phyloP scores from a whole-genome alignment of 1,284 basidiomycete species.

The Rhizoctonia solani region DNA sequence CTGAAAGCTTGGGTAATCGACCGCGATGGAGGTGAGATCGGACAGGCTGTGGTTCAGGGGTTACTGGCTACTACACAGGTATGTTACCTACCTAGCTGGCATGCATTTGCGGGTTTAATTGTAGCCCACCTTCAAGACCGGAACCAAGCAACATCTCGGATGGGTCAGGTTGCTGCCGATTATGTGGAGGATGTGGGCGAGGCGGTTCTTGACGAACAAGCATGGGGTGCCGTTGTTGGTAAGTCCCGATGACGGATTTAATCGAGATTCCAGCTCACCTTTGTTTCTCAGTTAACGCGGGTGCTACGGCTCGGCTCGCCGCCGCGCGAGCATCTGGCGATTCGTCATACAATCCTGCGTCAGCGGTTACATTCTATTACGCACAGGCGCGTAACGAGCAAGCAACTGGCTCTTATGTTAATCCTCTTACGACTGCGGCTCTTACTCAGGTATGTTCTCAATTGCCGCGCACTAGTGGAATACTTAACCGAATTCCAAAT shows the following conservation, averaged over 20 bases:
- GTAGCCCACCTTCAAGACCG: conserved; percentile 38
- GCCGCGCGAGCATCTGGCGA: conserved; percentile 46
- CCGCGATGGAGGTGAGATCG: conserved; percentile 52
- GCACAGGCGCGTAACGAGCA: conserved; percentile 49
- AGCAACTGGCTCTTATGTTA: conserved; percentile 46
- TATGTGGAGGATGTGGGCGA: conserved; percentile 42
- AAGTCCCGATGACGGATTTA: conserved; percentile 39
- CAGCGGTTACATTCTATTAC: conserved; percentile 46
- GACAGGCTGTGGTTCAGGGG: conserved; percentile 41
- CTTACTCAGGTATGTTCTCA: conserved; percentile 41
- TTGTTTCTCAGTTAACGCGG: conserved; percentile 43
- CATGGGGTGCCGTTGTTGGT: conserved; percentile 49
- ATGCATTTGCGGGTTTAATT: conserved; percentile 42
- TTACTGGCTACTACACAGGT: conserved; percentile 18
- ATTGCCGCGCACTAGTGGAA: too few species aligned
- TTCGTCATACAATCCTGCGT: conserved; percentile 45
- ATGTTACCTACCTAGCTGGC: conserved; percentile 28
- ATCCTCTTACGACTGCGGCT: conserved; percentile 42
- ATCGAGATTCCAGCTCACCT: background rate
- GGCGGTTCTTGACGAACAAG: conserved; percentile 45
- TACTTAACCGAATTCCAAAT: too few species aligned
- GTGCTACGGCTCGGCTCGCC: conserved; percentile 43
- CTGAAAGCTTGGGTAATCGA: conserved; percentile 53
- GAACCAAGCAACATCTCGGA: conserved; percentile 42
- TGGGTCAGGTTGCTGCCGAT: conserved; percentile 42